These are phyloP conservation scores for Fusarium sublunatum DNA, from an alignment of 2,329 filamentous ascomycete species.

Conservation along the genomic window DNA sequence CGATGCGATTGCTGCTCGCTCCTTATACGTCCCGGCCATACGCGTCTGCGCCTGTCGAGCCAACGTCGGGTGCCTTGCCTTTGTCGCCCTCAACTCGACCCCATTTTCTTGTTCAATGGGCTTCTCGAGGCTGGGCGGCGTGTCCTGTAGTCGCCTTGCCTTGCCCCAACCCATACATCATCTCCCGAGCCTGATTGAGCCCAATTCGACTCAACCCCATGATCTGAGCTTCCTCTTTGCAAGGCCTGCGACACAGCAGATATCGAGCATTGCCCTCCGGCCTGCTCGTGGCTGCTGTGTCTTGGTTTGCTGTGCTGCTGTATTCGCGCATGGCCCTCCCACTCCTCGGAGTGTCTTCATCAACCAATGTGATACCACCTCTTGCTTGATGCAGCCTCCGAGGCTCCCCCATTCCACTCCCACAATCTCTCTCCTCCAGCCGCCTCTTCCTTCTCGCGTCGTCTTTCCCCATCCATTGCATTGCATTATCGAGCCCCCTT, in stretches of 20 bases:
- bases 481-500: constrained; percentile 54
- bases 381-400: constrained; percentile 51
- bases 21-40: constrained; percentile 12
- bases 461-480: constrained; percentile 47
- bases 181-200: constrained; percentile 33
- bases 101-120: constrained; percentile 24
- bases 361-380: constrained; percentile 52
- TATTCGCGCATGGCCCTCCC: constrained; percentile 38
- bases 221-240: constrained; percentile 31
- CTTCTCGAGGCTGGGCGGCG: constrained; percentile 32
- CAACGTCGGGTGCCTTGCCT: constrained; percentile 29
- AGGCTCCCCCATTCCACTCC: constrained; percentile 47
- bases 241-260: constrained; percentile 34
- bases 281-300: constrained; percentile 34
- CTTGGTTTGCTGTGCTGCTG: constrained; percentile 32
- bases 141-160: constrained; percentile 35
- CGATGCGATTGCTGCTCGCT: constrained; percentile 8
- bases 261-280: constrained; percentile 23
- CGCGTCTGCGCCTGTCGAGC: constrained; percentile 37
- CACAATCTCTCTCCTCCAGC: constrained; percentile 43
- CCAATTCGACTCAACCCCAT: constrained; percentile 33
- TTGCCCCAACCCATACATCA: constrained; percentile 22
- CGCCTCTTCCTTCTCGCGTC: constrained; percentile 48
- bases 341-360: constrained; percentile 49
- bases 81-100: constrained; percentile 23